Base-by-base conservation (phyloP, 1,284 basidiomycete genomes). In the Cystobasidium slooffiae region DNA sequence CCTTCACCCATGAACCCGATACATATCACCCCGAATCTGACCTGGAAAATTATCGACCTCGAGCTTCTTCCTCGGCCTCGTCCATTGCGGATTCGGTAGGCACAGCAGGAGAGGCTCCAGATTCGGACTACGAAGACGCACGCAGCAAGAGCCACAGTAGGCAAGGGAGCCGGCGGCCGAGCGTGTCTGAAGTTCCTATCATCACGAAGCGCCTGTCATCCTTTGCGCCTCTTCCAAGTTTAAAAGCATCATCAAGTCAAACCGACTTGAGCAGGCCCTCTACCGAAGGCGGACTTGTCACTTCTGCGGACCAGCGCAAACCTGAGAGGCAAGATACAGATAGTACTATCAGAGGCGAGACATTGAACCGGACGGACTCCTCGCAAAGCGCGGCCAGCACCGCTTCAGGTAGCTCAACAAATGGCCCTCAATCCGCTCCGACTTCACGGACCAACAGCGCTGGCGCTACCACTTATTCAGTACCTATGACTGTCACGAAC, bases 1-100 rank as follows among this genome's bases (percentile, higher is more conserved):
- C 64, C 4, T 55, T 73, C 24, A 62, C 69, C 1, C 39, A 41
- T 12, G 69, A 72, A 24, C 69, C 69, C 20, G 69, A 53, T 8
- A 39, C 46, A 8, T 63, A 39, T 22, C 59, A 53, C n/a, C 24
- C 41, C 56, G 43, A 72, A 5, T 22, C 37, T 44, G 52, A 49
- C 12, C 20, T 56, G 18, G 52, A 68, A 9, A 64, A 52, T 37
- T 58, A 56, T 22, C n/a, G 43, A 6, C 44, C 56, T 44, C 62
- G 70, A 47, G 70, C 58, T 16, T 73, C 70, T 7, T 56, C 70
- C 0, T 73, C 70, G 1, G 46, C 70, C 12, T 65, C 62, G 3
- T 66, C 62, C 5, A 47, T 73, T 16, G 70, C 70, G n/a, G 70
- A 73, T n/a, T 65, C 62, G 14, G 70, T 61, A 16, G 70, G 70